These are phyloP conservation scores for Rhododendron simsii DNA, from an alignment of 148 eudicot genomes.

Conservation along the genomic window DNA sequence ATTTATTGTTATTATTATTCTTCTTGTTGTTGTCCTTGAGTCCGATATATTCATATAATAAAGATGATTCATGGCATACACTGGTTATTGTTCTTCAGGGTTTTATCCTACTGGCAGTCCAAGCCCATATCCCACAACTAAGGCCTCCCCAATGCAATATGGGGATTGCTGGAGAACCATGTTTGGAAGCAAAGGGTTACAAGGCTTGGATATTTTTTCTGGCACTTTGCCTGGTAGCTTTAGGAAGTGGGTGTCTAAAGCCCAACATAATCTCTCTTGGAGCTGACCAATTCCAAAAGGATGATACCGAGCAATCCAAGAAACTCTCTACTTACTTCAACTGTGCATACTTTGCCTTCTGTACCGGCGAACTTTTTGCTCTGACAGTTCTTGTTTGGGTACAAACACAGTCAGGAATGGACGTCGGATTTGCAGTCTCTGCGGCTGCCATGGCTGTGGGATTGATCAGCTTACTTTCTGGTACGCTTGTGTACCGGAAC, in stretches of 20 bases:
- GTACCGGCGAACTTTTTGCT: slow-evolving; percentile 68
- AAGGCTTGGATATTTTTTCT: slow-evolving; percentile 52
- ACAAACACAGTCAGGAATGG: slow-evolving; percentile 92
- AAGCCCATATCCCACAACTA: slow-evolving; percentile 75
- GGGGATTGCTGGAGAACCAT: slow-evolving; percentile 17
- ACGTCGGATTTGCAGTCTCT: slow-evolving; percentile 78
- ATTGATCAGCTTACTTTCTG: slow-evolving; percentile 56
- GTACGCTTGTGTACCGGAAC: slow-evolving; percentile 53
- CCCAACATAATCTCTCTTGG: slow-evolving; percentile 93
- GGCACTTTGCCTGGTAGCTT: slow-evolving; percentile 71
- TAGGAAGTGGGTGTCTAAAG: slow-evolving; percentile 90
- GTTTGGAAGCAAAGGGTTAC: slow-evolving; percentile 64
- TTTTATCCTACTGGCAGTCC: slow-evolving; percentile 65
- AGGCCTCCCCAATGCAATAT: slow-evolving; percentile 68
- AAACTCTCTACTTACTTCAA: slow-evolving; percentile 77
- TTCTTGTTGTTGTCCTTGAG: background rate
- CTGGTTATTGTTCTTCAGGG: slow-evolving; percentile 37
- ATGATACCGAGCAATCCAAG: slow-evolving; percentile 38
- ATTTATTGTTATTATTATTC: background rate
- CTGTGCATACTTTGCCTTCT: slow-evolving; percentile 80
- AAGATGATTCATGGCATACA: background rate
- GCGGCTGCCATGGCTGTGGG: slow-evolving; percentile 83
- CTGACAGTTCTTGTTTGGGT: slow-evolving; percentile 82
- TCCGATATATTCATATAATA: background rate
- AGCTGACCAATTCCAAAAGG: slow-evolving; percentile 58